A percentile compares a stretch with the other conserved stretches of the same genome.
phyloP scores from a whole-genome alignment of 2,329 filamentous ascomycete species.

The Pseudogymnoascus sp. region DNA sequence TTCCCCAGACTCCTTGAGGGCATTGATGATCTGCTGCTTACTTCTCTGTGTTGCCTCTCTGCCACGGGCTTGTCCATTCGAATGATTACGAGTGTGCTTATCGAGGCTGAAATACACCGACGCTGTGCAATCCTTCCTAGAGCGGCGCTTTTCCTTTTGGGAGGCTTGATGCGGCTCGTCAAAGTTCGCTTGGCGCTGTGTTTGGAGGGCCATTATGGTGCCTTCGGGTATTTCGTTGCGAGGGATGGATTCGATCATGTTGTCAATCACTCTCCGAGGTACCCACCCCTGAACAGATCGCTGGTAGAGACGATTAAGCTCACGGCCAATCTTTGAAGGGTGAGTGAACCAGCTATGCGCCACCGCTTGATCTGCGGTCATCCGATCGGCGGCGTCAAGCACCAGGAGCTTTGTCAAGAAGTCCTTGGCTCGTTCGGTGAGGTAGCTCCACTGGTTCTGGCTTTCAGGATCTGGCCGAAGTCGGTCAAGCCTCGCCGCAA shows the following conservation, averaged over 20 bases:
- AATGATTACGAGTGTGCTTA: neutral
- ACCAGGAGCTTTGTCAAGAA: constrained; percentile 33
- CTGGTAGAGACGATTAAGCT: constrained; percentile 21
- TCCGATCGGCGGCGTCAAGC: constrained; percentile 26
- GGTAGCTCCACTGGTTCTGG: constrained; percentile 15
- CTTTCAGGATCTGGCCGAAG: neutral
- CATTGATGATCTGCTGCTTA: neutral
- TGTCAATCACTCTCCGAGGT: constrained; percentile 16
- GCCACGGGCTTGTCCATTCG: neutral
- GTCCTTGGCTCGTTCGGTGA: constrained; percentile 20
- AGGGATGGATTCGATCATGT: constrained; percentile 22
- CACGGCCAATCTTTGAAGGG: constrained; percentile 18
- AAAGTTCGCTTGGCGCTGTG: constrained; percentile 12
- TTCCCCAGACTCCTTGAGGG: neutral
- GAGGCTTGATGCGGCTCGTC: neutral
- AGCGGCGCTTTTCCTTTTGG: neutral
- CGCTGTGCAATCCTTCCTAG: constrained; percentile 17
- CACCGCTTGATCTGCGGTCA: constrained; percentile 29
- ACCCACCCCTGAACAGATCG: constrained; percentile 24
- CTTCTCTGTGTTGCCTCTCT: neutral
- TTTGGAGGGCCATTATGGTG: neutral
- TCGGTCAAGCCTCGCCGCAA: neutral
- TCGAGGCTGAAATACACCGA: constrained; percentile 26
- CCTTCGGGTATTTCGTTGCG: neutral
- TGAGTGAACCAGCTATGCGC: constrained; percentile 33